Conservation (phyloP, 1,284 basidiomycete genomes). For the Puccinia horiana region DNA sequence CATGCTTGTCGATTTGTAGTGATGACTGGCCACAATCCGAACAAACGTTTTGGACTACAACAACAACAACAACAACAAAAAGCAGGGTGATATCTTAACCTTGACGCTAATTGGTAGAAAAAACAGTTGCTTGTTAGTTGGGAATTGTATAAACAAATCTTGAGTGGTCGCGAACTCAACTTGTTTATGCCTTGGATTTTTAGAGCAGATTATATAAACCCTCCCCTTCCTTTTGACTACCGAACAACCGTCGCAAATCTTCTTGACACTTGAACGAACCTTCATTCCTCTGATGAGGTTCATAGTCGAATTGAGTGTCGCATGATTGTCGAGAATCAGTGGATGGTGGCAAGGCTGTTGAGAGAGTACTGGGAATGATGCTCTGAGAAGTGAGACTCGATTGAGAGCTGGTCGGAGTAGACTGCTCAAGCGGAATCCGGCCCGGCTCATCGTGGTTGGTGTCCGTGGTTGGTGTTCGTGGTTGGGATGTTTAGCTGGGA, state of each 20-base stretch:
- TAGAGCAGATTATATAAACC: constrained; percentile 88
- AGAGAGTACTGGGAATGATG: constrained; percentile 14
- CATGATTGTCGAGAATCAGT: not conserved
- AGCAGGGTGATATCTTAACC: too few species aligned
- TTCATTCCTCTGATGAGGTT: constrained; percentile 37
- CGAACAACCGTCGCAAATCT: constrained; percentile 57
- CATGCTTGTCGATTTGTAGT: too few species aligned
- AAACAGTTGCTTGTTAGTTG: too few species aligned
- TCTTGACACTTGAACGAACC: constrained; percentile 47
- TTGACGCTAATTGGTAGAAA: too few species aligned
- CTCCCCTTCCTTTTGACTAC: constrained; percentile 72
- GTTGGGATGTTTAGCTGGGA: not conserved
- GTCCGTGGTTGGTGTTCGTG: not conserved
- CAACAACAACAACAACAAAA: too few species aligned
- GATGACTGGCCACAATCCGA: too few species aligned
- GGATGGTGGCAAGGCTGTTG: not conserved
- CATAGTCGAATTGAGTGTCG: not conserved
- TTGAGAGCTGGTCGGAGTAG: constrained; percentile 9
- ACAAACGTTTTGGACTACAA: too few species aligned
- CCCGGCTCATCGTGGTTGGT: not conserved
- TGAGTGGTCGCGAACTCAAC: constrained; percentile 60
- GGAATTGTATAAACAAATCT: not conserved
- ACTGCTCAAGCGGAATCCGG: constrained; percentile 12
- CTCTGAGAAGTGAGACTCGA: constrained; percentile 2
- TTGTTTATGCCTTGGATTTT: constrained; percentile 98